Evolutionary conservation across 352 stramenopile species (phyloP).

Genomic region (Phytophthora colocasiae): DNA sequence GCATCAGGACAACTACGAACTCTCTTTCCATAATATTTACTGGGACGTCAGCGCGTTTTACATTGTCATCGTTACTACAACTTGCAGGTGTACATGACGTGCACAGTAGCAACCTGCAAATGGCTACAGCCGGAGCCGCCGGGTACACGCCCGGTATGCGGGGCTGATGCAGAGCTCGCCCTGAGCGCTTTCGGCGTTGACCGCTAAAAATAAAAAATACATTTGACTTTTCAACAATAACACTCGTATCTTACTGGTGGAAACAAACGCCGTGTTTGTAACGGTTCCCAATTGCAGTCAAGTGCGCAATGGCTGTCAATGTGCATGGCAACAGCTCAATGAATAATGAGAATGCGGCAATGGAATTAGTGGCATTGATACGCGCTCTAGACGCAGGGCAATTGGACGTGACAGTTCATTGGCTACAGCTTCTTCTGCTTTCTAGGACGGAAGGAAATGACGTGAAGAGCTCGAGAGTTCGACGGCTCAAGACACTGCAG

Average conservation of each 20-base stretch:
- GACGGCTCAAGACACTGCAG: constrained; percentile 25
- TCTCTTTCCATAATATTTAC: constrained; percentile 50
- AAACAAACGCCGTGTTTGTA: constrained; percentile 17
- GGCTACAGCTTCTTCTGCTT: constrained; percentile 46
- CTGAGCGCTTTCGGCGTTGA: too few relatives aligned
- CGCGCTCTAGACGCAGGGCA: constrained; percentile 40
- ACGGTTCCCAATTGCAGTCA: constrained; percentile 20
- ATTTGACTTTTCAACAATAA: background rate
- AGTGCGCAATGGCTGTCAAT: constrained; percentile 32
- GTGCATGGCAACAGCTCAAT: background rate
- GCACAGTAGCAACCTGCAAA: too few relatives aligned
- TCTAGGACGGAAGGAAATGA: constrained; percentile 7
- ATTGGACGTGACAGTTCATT: constrained; percentile 49
- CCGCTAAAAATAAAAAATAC: too few relatives aligned
- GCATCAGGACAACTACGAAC: constrained; percentile 38
- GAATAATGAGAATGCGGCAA: background rate
- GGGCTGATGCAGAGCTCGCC: too few relatives aligned
- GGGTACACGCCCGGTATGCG: too few relatives aligned
- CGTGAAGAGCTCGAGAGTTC: constrained; percentile 3
- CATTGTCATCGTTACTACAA: constrained; percentile 6
- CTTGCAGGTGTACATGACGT: too few relatives aligned
- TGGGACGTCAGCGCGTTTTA: constrained; percentile 41
- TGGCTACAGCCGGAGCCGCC: too few relatives aligned
- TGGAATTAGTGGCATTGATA: constrained; percentile 16
- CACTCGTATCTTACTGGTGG: constrained; percentile 13